Evolutionary conservation across 73 alveolate genomes (phyloP).

Genomic region (Uronychia setigera): DNA sequence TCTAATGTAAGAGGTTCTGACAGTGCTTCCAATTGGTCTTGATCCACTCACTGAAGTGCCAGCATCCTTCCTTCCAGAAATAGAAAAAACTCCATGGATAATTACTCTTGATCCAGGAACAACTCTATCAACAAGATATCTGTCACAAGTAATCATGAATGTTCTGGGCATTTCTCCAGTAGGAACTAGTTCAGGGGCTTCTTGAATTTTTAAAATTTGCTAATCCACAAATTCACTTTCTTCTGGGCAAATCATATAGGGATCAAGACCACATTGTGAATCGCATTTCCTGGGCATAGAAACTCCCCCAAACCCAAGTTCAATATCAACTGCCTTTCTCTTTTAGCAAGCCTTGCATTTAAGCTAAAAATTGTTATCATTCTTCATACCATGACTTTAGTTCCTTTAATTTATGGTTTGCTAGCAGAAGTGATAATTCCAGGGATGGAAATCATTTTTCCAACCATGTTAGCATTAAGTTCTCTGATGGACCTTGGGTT

Average conservation of each 20-base stretch:
- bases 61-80: slow-evolving; percentile 68
- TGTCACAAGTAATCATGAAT: slow-evolving; percentile 88
- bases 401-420: slow-evolving; percentile 82
- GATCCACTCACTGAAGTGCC: slow-evolving; percentile 33
- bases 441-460: slow-evolving; percentile 86
- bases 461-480: slow-evolving; percentile 78
- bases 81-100: slow-evolving; percentile 91
- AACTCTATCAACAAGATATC: slow-evolving; percentile 92
- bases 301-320: slow-evolving; percentile 84
- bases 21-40: slow-evolving; percentile 64
- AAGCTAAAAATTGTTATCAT: background rate
- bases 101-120: slow-evolving; percentile 98
- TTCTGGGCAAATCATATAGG: slow-evolving; percentile 89
- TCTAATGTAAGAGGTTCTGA: slow-evolving; percentile 78
- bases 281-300: slow-evolving; percentile 92
- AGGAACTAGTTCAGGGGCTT: slow-evolving; percentile 98
- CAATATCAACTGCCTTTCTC: slow-evolving; percentile 67
- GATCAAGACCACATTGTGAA: slow-evolving; percentile 92
- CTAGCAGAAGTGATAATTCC: slow-evolving; percentile 95
- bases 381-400: slow-evolving; percentile 51
- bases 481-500: slow-evolving; percentile 89
- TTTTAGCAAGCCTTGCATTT: slow-evolving; percentile 93
- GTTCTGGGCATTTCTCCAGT: slow-evolving; percentile 99
- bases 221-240: slow-evolving; percentile 92
- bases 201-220: slow-evolving; percentile 95